Conservation (phyloP, 1,139 yeast species). For the Hyphopichia burtonii region DNA sequence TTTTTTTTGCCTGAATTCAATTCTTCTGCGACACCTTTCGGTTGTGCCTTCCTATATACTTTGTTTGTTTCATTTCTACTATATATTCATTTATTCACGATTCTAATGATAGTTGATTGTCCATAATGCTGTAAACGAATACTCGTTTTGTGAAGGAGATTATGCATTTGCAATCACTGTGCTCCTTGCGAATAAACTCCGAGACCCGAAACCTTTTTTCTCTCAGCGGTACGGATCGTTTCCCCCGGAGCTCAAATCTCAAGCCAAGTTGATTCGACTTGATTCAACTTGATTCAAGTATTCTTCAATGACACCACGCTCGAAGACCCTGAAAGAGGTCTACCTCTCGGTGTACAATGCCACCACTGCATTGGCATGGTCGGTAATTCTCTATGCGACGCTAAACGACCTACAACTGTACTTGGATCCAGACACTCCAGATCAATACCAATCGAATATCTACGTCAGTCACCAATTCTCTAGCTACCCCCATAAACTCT, state of each 20-base stretch:
- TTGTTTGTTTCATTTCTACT: not conserved
- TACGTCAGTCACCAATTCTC: conserved; percentile 12
- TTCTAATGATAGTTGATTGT: not conserved
- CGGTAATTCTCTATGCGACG: conserved; percentile 36
- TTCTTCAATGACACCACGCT: not conserved
- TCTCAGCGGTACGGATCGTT: too few species aligned
- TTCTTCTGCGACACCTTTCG: not conserved
- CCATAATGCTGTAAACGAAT: not conserved
- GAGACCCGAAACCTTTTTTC: too few species aligned
- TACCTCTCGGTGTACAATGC: conserved; percentile 52
- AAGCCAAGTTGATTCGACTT: too few species aligned
- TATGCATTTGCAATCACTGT: too few species aligned
- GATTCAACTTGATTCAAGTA: too few species aligned
- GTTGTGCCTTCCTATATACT: not conserved
- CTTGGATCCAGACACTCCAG: conserved; percentile 2
- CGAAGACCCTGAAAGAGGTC: not conserved
- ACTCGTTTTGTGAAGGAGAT: too few species aligned
- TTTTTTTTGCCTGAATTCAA: not conserved
- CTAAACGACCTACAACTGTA: conserved; percentile 12
- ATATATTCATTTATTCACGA: not conserved
- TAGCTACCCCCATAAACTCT: conserved; percentile 29
- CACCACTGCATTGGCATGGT: conserved; percentile 70
- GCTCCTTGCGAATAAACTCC: too few species aligned
- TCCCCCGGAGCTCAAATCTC: too few species aligned
- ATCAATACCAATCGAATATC: conserved; percentile 3